phyloP scores from a whole-genome alignment of 768 basidiomycete species.

The Fomitopsis pulvina region DNA sequence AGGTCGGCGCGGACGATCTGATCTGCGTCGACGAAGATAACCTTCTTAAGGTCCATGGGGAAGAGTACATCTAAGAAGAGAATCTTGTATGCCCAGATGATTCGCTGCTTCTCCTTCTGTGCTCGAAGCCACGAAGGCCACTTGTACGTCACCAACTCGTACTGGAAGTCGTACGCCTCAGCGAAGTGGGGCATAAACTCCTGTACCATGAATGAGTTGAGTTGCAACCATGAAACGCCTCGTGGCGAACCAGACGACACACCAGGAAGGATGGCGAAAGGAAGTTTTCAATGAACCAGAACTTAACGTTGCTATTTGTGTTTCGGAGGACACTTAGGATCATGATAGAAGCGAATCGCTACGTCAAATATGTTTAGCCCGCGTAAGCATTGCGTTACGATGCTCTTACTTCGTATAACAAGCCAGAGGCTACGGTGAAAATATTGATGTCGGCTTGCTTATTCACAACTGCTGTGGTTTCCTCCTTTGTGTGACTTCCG shows the following conservation, averaged over 20 bases:
- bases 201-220: slow-evolving; percentile 29
- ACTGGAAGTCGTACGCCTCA: slow-evolving; percentile 87
- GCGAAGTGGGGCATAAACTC: slow-evolving; percentile 95
- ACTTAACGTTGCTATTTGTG: slow-evolving; percentile 92
- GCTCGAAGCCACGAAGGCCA: slow-evolving; percentile 98
- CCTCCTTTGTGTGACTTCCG: slow-evolving; percentile 6
- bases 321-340: slow-evolving; percentile 92
- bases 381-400: background rate
- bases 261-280: slow-evolving; percentile 95
- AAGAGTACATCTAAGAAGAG: slow-evolving; percentile 98
- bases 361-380: background rate
- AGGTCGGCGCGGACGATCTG: slow-evolving; percentile 97
- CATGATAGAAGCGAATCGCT: slow-evolving; percentile 99
- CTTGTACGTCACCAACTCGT: slow-evolving; percentile 97
- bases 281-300: slow-evolving; percentile 99
- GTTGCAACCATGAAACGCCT: background rate
- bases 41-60: slow-evolving; percentile 98
- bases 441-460: slow-evolving; percentile 93
- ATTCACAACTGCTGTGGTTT: slow-evolving; percentile 15
- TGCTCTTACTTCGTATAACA: slow-evolving; percentile 80
- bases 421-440: slow-evolving; percentile 96
- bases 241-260: slow-evolving; percentile 22
- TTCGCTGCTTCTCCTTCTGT: slow-evolving; percentile 95
- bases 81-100: slow-evolving; percentile 99
- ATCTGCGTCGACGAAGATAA: slow-evolving; percentile 98